Conservation (phyloP, 2,329 filamentous ascomycete genomes). For the Pseudogymnoascus sp. region DNA sequence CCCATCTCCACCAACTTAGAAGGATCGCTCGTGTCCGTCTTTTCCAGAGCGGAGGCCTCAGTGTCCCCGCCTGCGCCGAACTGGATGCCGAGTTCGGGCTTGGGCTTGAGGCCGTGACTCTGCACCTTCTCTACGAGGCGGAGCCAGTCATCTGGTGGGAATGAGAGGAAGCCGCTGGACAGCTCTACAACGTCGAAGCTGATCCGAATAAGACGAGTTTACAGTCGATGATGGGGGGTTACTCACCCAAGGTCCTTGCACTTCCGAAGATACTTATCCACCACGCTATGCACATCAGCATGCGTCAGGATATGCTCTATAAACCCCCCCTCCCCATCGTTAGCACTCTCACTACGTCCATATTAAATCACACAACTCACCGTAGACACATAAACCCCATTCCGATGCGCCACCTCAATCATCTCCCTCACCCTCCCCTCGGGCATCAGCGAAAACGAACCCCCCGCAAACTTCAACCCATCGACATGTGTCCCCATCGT, state of each 20-base stretch:
- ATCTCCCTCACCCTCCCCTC: constrained; percentile 37
- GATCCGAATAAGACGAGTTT: not conserved
- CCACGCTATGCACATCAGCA: constrained; percentile 33
- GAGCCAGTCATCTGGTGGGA: constrained; percentile 45
- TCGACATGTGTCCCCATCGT: constrained; percentile 48
- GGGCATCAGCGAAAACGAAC: constrained; percentile 42
- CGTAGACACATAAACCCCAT: constrained; percentile 45
- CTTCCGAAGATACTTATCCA: constrained; percentile 43
- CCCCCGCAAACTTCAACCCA: constrained; percentile 46
- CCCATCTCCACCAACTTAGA: constrained; percentile 40
- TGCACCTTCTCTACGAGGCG: constrained; percentile 39
- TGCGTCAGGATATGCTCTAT: constrained; percentile 45
- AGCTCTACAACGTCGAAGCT: constrained; percentile 47
- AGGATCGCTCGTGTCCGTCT: constrained; percentile 40
- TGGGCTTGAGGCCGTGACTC: constrained; percentile 39
- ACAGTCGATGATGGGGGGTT: not conserved
- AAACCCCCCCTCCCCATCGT: constrained; percentile 37
- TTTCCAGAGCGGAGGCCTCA: constrained; percentile 35
- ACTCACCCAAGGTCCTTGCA: constrained; percentile 41
- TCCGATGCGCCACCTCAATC: constrained; percentile 39
- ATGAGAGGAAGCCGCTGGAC: constrained; percentile 43
- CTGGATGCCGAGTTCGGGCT: constrained; percentile 47
- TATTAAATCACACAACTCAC: constrained; percentile 21
- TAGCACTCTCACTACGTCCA: not conserved
- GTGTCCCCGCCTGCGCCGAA: constrained; percentile 49